Evolutionary conservation across 2,329 filamentous ascomycete species (phyloP), one percentile per base, ranked within the genome.

Genomic region (Domatiomyces globalis): DNA sequence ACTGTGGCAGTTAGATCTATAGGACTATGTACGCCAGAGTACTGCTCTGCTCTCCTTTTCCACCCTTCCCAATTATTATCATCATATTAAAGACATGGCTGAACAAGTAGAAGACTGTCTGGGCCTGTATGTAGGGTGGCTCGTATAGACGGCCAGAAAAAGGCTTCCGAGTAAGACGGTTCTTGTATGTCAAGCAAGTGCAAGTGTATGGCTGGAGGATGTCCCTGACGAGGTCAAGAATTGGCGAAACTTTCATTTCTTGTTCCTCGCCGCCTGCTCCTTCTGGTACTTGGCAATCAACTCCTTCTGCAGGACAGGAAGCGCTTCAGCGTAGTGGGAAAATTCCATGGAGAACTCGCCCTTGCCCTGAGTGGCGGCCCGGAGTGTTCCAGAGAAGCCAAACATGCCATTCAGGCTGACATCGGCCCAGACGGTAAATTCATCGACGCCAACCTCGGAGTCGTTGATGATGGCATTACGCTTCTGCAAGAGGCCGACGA

Each of bases 261-360:
- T 79, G 63, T 79, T 75, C 66, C 75, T 78, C 56, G 80, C 81
- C 45, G 76, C 77, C 67, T 80, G 74, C 56, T 76, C 75, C 71
- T 85, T 85, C 63, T 82, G 73, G 62, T 83, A 76, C 68, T 83
- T 83, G 20, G 78, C 74, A 43, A 85, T 71, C 48, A 86, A 68
- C 65, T 85, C 82, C 68, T 78, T 84, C 84, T 98, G 92, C 67
- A 96, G 67, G 66, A 96, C 89, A 62, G 81, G 80, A 47, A 89
- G 85, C 53, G 92, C 87, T 49, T 87, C 76, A 49, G 85, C 81
- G 64, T 98, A 98, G 72, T 96, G 92, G 69, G 85, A 92, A 65
- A 98, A 98, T 71, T 98, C 92, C 92, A 98, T 96, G 63, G 79
- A 85, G 66, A 95, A 98, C 73, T 98, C 92, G 63, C 92, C 92